Conservation (phyloP, 2,329 filamentous ascomycete genomes). For the Monascus ruber region DNA sequence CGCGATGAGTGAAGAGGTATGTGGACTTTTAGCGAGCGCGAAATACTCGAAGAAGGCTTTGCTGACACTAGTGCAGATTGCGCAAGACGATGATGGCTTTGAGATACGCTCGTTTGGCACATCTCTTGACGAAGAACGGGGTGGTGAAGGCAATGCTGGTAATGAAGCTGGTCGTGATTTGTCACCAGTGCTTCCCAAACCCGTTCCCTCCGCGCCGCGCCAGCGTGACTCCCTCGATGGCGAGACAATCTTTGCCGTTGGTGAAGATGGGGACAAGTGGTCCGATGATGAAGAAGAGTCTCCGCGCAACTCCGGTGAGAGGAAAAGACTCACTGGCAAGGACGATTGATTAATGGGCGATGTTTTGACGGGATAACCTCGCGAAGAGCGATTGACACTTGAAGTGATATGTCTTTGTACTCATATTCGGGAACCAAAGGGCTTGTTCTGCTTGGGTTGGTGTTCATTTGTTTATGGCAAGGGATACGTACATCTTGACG, state of each 20-base stretch:
- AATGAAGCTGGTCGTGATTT: conserved; percentile 23
- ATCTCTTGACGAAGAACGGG: conserved; percentile 53
- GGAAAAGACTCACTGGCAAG: conserved; percentile 40
- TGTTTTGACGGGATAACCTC: no score
- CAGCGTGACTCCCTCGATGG: conserved; percentile 61
- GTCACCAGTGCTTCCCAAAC: conserved; percentile 38
- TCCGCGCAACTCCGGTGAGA: conserved; percentile 39
- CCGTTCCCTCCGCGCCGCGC: conserved; percentile 38
- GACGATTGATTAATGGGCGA: conserved; percentile 6
- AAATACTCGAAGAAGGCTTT: neutral
- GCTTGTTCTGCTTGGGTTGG: neutral
- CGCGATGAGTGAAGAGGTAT: conserved; percentile 92
- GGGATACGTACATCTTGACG: no score
- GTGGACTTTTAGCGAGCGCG: conserved; percentile 6
- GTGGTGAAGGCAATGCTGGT: conserved; percentile 24
- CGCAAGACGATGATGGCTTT: conserved; percentile 96
- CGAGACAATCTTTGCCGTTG: conserved; percentile 92
- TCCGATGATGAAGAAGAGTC: conserved; percentile 56
- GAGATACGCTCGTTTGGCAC: conserved; percentile 89
- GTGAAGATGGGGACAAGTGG: conserved; percentile 74
- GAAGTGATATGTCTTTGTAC: neutral
- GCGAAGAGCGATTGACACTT: neutral
- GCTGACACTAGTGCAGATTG: conserved; percentile 48
- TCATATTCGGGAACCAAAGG: neutral
- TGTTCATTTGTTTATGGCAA: neutral